phyloP scores from a whole-genome alignment of 176 grass and related monocot genomes.

The Aegilops speltoides region DNA sequence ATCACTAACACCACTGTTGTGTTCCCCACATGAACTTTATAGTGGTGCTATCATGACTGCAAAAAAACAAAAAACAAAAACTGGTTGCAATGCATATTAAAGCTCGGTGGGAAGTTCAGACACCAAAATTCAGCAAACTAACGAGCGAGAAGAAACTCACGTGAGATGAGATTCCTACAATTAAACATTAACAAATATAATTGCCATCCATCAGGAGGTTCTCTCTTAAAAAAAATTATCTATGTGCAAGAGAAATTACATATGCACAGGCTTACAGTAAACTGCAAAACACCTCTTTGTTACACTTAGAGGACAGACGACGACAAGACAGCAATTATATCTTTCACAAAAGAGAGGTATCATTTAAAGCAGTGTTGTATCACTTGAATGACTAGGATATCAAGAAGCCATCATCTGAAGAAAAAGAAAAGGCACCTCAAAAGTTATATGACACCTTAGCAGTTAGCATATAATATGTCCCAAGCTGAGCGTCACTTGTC shows the following conservation, averaged over 20 bases:
- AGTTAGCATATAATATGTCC: background rate
- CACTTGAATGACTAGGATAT: constrained; percentile 15
- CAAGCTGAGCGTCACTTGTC: background rate
- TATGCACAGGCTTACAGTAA: background rate
- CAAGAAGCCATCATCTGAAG: background rate
- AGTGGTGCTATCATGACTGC: background rate
- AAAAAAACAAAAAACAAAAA: background rate
- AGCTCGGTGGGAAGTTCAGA: background rate
- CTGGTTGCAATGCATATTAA: background rate
- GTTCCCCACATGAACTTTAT: background rate
- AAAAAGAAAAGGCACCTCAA: background rate
- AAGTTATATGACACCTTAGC: background rate
- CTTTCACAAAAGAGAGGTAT: background rate
- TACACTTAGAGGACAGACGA: background rate
- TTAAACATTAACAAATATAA: background rate
- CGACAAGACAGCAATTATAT: background rate
- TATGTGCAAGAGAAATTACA: background rate
- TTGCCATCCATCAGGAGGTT: background rate
- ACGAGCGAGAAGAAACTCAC: background rate
- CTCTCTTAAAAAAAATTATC: background rate
- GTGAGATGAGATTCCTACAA: background rate
- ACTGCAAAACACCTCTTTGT: background rate
- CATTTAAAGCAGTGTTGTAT: background rate
- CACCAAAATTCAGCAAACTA: constrained; percentile 14
- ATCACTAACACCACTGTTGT: background rate